Evolutionary conservation across 345 rosid genomes (phyloP), one percentile per base, ranked within the genome.

Genomic region (Acer saccharum): DNA sequence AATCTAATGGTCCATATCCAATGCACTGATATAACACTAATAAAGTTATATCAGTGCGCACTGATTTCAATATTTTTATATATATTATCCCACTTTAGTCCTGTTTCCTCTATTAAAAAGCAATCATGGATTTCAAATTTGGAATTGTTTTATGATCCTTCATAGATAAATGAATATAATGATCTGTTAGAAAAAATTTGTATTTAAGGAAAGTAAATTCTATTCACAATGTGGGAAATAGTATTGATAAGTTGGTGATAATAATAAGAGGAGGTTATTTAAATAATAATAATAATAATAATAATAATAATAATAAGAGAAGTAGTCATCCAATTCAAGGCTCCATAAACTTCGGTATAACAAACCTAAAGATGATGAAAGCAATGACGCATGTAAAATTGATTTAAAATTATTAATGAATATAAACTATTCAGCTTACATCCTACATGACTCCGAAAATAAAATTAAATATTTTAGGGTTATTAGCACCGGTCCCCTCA

Each of bases 371-470:
- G n/a, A 73, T 61, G 76, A 73, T 23, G 41, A 27, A 60, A 73
- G 76, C 76, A 43, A 61, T 73, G 76, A 73, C 16, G 57, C 35
- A 55, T 3, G 55, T 16, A 61, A 41, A 7, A 55, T 13, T 57
- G 0, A 12, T 32, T 48, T 55, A 8, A 55, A 55, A 55, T 55
- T 55, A 55, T 11, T 48, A 48, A 48, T 11, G 52, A 10, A 48
- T 48, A 48, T 55, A 55, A 55, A 55, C 10, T 55, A 55, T 55
- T 55, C 20, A 55, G 8, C 61, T 55, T 55, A 55, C 61, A 55
- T 55, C 61, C 21, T 6, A 20, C 21, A 4, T 55, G 20, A 55
- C 21, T 55, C 20, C 20, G 21, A 7, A 17, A 10, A 14, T 55
- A 5, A 11, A 13, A 48, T 48, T 48, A 10, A 2, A 48, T 48